Evolutionary conservation across 805 yeast species (phyloP), one percentile per base, ranked within the genome.

Genomic region (Starmerella lactis-condensi): DNA sequence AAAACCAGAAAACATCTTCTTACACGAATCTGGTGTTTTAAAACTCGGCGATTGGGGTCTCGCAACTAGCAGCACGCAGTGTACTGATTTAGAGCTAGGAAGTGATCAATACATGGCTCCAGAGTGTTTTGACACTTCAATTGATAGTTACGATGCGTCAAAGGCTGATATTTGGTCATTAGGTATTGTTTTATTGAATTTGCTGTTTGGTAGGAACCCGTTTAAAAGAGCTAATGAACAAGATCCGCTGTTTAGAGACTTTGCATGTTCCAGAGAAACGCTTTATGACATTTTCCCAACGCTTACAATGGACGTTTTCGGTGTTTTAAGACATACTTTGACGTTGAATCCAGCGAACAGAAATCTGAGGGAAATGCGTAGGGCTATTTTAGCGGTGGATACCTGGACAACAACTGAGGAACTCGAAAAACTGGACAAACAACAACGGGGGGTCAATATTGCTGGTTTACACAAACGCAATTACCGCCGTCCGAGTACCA

Each of bases 61-160:
- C 15, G 82, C 94, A 15, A 67, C 85, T 36, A 64, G 66, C 29
- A 62, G 66, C 8, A 56, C 61, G 24, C 53, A 57, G 28, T 72
- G 78, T 44, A 55, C 67, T 22, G 82, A 79, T 46, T 76, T 81
- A 50, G 92, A 78, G 38, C 76, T 79, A 36, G 94, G 94, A 16
- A 69, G 79, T 33, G 93, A 79, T 54, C 63, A 92, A 39, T 82
- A 82, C 53, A 82, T 82, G 95, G 91, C 94, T 1, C 95, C 95
- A 1, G 95, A 82, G 49, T 56, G 81, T 35, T 73, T 81, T 48
- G 92, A 81, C 43, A 57, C 58, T 28, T 32, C 39, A 28, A 37
- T 42, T 33, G 47, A 50, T 35, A 24, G 62, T 26, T 83, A 82
- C 51, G 75, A 75, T 44, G 79, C 93, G 6, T 69, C 72, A 14